phyloP scores from a whole-genome alignment of 2,329 filamentous ascomycete genomes.

The Aphanoascus verrucosus region DNA sequence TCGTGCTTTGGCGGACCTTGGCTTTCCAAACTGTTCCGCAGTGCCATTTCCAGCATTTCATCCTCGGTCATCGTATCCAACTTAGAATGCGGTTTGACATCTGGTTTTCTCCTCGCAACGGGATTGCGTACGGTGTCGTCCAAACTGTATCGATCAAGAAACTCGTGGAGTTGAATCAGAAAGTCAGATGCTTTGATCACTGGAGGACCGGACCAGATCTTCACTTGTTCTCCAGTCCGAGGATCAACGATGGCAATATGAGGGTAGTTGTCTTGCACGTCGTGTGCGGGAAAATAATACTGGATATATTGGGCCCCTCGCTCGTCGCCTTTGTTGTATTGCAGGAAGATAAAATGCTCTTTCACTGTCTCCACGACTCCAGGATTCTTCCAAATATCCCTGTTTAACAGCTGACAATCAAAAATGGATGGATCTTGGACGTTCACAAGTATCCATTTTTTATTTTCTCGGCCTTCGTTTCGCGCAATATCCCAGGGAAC shows the following conservation, averaged over 20 bases:
- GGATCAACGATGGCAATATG: constrained; percentile 95
- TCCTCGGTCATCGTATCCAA: constrained; percentile 89
- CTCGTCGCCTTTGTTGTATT: constrained; percentile 79
- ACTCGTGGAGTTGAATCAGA: constrained; percentile 82
- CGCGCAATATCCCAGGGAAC: constrained; percentile 75
- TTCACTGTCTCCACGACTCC: constrained; percentile 67
- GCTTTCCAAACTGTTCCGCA: constrained; percentile 73
- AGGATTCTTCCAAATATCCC: constrained; percentile 89
- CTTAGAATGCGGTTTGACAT: constrained; percentile 58
- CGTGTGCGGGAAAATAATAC: constrained; percentile 75
- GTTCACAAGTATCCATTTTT: constrained; percentile 94
- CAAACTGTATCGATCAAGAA: constrained; percentile 92
- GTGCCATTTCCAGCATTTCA: constrained; percentile 88
- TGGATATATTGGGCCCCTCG: constrained; percentile 70
- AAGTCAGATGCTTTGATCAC: constrained; percentile 70
- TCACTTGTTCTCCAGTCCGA: constrained; percentile 91
- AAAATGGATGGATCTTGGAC: constrained; percentile 90
- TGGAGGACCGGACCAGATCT: constrained; percentile 81
- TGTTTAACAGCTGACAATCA: constrained; percentile 84
- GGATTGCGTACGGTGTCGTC: constrained; percentile 85
- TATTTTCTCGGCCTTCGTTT: constrained; percentile 70
- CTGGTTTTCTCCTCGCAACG: constrained; percentile 65
- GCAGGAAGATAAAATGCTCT: constrained; percentile 92
- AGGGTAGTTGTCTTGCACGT: constrained; percentile 81
- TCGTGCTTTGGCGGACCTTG: constrained; percentile 42